phyloP scores from a whole-genome alignment of 2,329 filamentous ascomycete species.

The Coleophoma crateriformis region DNA sequence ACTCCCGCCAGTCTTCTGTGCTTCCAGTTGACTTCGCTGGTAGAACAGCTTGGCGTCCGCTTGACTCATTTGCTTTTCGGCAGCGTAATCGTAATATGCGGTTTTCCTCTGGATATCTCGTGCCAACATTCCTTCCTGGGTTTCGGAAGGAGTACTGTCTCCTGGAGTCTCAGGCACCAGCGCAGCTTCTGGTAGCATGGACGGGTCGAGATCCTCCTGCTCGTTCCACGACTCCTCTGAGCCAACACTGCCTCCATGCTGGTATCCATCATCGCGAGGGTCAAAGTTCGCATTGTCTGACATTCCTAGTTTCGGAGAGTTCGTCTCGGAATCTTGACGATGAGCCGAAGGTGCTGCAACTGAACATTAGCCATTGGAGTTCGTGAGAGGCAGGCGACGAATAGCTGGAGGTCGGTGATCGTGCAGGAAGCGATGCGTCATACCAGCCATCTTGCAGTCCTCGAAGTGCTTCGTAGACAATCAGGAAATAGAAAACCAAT shows the following conservation, averaged over 20 bases:
- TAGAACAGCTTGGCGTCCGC: conserved; percentile 95
- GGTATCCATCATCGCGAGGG: conserved; percentile 7
- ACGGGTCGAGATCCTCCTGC: conserved; percentile 7
- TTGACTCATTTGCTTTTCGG: conserved; percentile 91
- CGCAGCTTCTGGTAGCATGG: conserved; percentile 23
- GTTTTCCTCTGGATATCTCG: conserved; percentile 64
- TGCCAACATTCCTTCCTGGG: conserved; percentile 45
- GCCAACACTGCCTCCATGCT: conserved; percentile 2
- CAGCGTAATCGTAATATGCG: conserved; percentile 87
- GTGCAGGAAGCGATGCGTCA: neutral
- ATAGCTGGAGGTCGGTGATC: too few species aligned
- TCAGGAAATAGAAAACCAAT: too few species aligned
- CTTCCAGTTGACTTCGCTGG: conserved; percentile 71
- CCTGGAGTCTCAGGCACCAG: conserved; percentile 17
- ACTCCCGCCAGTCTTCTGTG: conserved; percentile 24
- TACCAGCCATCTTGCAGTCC: neutral
- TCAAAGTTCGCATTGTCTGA: conserved; percentile 3
- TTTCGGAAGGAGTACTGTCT: conserved; percentile 14
- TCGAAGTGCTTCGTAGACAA: too few species aligned
- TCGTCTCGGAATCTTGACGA: conserved; percentile 5
- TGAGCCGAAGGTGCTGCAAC: conserved; percentile 1
- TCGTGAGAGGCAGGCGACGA: too few species aligned
- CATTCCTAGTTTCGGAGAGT: conserved; percentile 6
- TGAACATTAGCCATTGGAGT: neutral
- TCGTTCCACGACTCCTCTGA: conserved; percentile 14